Conservation (phyloP, 140 eudicot species). For the Bidens hawaiensis region DNA sequence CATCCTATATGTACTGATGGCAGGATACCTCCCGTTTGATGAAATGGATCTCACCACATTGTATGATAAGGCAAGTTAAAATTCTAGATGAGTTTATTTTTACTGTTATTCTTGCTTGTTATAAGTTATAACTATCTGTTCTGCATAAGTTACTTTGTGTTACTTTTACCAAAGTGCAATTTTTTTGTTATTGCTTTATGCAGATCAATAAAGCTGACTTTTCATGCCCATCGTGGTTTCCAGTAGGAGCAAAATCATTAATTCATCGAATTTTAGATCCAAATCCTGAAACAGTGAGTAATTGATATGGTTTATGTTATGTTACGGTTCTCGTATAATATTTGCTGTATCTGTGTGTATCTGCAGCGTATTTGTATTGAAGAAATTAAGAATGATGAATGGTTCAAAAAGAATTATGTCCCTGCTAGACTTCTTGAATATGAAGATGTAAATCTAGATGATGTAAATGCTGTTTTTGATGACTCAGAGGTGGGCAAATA, state of each 20-base stretch:
- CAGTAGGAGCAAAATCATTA: constrained; percentile 92
- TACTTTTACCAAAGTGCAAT: not conserved
- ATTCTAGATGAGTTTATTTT: not conserved
- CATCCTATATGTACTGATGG: constrained; percentile 87
- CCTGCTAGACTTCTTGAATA: constrained; percentile 75
- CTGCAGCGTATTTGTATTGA: constrained; percentile 86
- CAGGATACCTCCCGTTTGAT: constrained; percentile 98
- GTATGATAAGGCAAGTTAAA: constrained; percentile 74
- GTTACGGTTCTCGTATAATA: constrained; percentile 1
- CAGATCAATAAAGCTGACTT: constrained; percentile 87
- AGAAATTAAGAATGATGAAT: constrained; percentile 85
- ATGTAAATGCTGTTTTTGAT: constrained; percentile 92
- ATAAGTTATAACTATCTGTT: not conserved
- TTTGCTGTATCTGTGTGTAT: constrained; percentile 11
- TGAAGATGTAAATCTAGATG: constrained; percentile 97
- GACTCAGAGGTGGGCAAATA: constrained; percentile 80
- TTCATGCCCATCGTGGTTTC: constrained; percentile 90
- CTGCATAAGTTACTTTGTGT: constrained; percentile 12
- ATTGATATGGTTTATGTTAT: not conserved
- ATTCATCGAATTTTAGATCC: constrained; percentile 86
- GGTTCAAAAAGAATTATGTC: constrained; percentile 78
- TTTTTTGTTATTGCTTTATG: constrained; percentile 14
- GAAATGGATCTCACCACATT: constrained; percentile 92
- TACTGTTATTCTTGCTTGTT: not conserved
- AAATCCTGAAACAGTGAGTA: constrained; percentile 85